Base-by-base conservation (phyloP, 1,284 basidiomycete genomes). In the Microbotryum intermedium region DNA sequence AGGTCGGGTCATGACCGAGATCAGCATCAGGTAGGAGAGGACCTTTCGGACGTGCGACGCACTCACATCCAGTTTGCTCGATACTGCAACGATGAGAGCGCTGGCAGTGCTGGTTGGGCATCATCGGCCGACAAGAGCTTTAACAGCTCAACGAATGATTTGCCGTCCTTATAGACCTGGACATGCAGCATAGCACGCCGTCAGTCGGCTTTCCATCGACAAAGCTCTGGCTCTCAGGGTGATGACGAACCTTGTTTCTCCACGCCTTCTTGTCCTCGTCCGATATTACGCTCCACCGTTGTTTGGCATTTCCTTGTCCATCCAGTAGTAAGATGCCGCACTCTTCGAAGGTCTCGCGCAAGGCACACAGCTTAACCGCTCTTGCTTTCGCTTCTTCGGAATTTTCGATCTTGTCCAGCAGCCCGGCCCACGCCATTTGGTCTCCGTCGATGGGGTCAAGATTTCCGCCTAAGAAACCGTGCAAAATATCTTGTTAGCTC, bases 281-380 rank as follows among this genome's bases (percentile, higher is more conserved):
- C 1, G 28, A 25, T 9, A 62, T 23, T 0, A 2, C 26, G 4
- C 29, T 29, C 66, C 63, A 65, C 13, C 18, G 44, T n/a, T 53
- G 42, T 42, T n/a, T 42, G 13, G 3, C 23, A 26, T 28, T 46
- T 10, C 42, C 43, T 23, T 50, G 43, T 55, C 16, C 18, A 25
- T 61, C 58, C 30, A 53, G 55, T 21, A 60, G 60, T 4, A 72
- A 50, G 7, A 72, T 50, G n/a, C 71, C 71, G 25, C 64, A 62
- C 55, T 72, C 71, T 49, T 72, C 70, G 25, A 71, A 70, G 2
- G 67, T 69, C 44, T 72, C 71, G 23, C 71, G 63, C 11, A 70
- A 46, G 0, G 70, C 71, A 30, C 69, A 70, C 5, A 67, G 47
- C 30, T 61, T 62, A 3, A 70, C 39, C 2, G 58, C 21, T n/a